Base-by-base conservation (phyloP, 805 yeast species). In the Starmerella bombi region DNA sequence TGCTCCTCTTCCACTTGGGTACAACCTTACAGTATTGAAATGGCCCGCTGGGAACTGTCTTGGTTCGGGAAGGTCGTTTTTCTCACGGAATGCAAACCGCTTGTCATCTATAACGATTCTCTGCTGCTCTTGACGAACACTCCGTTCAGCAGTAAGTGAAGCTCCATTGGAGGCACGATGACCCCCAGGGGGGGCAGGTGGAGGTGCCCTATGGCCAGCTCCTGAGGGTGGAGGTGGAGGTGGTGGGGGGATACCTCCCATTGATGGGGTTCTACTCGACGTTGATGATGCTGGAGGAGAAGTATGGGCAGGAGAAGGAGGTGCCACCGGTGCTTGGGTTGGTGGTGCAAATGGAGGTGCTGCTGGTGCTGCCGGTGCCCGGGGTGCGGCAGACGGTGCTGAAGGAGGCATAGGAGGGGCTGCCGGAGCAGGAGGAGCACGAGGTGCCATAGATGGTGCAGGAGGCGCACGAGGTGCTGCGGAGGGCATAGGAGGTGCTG, bases 1-100 rank as follows among this genome's bases (percentile, higher is more conserved):
- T 22, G 85, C 74, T 3, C 97, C 97, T 51, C 94, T 71, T 12
- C 97, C 97, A 61, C 94, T 82, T 15, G 97, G 95, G 62, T 91
- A 91, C 49, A 85, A 64, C 58, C 88, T 85, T 43, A 71, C 71
- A 35, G 69, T 70, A 3, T 77, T 80, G 54, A 80, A 84, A 37
- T 71, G 69, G 23, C 40, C 43, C 3, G 42, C 38, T 10, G 49
- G 45, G 23, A 51, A 37, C 35, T 44, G 43, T 50, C 97, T 69
- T n/a, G 98, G 97, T 50, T 74, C 75, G 0, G 98, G 97, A 34
- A 91, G 64, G 19, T 83, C 79, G 32, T 63, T 60, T 15, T 71
- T 68, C 56, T 81, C 81, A 3, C 64, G 56, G 66, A 83, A 86
- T 49, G 69, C 71, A 65, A 77, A 85, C 51, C 86, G 64, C n/a